Base-by-base conservation (phyloP, 1,139 yeast genomes). In the Pichia sp. region DNA sequence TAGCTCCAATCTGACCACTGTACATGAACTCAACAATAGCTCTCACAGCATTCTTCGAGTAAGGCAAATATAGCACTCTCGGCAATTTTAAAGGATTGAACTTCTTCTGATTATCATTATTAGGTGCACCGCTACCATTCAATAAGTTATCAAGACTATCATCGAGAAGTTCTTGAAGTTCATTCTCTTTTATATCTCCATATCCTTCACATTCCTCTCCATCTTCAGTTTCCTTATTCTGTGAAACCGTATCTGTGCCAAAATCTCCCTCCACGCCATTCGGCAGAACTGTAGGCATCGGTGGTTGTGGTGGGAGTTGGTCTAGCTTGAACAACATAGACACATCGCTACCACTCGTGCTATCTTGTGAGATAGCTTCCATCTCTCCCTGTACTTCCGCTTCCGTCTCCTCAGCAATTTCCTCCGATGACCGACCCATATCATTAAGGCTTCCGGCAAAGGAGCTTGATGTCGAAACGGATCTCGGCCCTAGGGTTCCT, bases 1-100 rank as follows among this genome's bases (percentile, higher is more conserved):
- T 77, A 40, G 78, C 75, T 23, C 85, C 86, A 23, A 82, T 72
- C 56, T 81, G 87, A 1, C 91, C 93, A 7, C 88, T 81, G 50
- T 78, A 80, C 42, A 82, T 64, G 54, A 75, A 82, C 50, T 82
- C 91, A 29, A 81, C 65, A 47, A 81, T 72, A 1, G 85, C 86
- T 39, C 66, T 67, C 10, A 81, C 72, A 0, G 85, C 70, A 2
- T 61, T 54, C 1, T 80, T 74, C 3, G 77, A 58, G 59, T 77
- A 79, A 6, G 93, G 91, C 43, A 82, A 54, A 48, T 77, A 81
- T 22, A 82, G 55, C 16, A 76, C 68, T 41, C 93, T 64, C 13
- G 93, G 91, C 26, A 78, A 67, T 10, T 24, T 22, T 8, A 33
- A 22, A 4, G 38, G 27, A 22, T 37, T 32, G 6, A 39, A 30